Evolutionary conservation across 305 asterid species (phyloP), one percentile per base, ranked within the genome.

Genomic region (Withania somnifera): DNA sequence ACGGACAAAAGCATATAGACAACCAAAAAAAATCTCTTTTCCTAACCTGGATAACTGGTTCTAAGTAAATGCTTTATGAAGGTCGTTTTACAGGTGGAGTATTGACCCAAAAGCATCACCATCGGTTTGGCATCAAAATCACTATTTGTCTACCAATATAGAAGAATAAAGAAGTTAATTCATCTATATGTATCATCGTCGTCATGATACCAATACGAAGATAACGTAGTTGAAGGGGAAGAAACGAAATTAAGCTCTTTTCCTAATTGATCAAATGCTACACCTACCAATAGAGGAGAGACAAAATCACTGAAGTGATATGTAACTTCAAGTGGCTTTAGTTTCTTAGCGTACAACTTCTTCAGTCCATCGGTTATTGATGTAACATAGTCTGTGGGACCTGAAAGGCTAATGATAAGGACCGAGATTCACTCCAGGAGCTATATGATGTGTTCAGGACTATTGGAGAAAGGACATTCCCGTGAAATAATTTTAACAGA

Each of bases 21-120:
- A 14, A 28, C 20, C 40, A 13, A 1, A 10, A 58, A 24, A 0
- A 11, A 75, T 75, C 42, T 15, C 50, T 24, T 47, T 73, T 24
- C 76, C 38, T 53, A 87, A 92, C 99, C 99, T 82, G 99, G 99
- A 86, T 96, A 96, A 83, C 89, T 90, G 47, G 87, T 82, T 85
- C 92, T 87, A 51, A 94, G 98, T 87, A 95, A 87, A 89, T 95
- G 99, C 83, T 95, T 95, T 68, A 95, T 95, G 86, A 95, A 95
- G 86, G 99, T 95, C 6, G 99, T 93, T 88, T 95, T 95, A 61
- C 99, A 98, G 2, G 99, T 93, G 66, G 99, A 95, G 82, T 95
- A 95, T 85, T 95, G 99, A 84, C 99, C 99, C 92, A 95, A 86
- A 83, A 95, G 93, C 99, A 95, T 95, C 85, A 95, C 99, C 99